A percentile compares a stretch with the other conserved stretches of the same genome.
Conservation (phyloP, 202 grass and related monocot species). For the Cymbopogon flexuosus region DNA sequence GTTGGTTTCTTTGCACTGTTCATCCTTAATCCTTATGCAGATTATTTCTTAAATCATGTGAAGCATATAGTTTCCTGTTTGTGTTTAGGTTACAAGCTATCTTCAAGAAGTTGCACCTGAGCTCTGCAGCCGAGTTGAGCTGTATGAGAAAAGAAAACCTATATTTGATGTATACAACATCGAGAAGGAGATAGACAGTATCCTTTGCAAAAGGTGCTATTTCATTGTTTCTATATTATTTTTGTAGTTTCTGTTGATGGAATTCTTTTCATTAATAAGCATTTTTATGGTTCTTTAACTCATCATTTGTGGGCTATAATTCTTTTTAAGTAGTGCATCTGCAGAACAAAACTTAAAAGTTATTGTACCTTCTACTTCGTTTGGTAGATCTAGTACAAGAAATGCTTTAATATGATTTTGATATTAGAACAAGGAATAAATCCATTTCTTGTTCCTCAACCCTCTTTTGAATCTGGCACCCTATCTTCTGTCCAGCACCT, state of each 20-base stretch:
- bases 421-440: background rate
- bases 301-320: background rate
- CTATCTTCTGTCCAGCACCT: no score
- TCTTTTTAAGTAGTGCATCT: background rate
- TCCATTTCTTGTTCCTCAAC: no score
- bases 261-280: background rate
- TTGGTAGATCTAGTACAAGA: constrained; percentile 9
- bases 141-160: constrained; percentile 77
- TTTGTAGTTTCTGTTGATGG: background rate
- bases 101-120: constrained; percentile 89
- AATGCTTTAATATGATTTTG: background rate
- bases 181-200: constrained; percentile 81
- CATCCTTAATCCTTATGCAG: constrained; percentile 1
- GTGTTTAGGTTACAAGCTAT: constrained; percentile 78
- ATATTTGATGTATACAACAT: constrained; percentile 97
- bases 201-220: constrained; percentile 82
- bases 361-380: constrained; percentile 7
- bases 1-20: constrained; percentile 3
- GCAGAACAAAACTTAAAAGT: background rate
- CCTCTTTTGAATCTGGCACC: no score
- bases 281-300: constrained; percentile 3
- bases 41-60: constrained; percentile 7
- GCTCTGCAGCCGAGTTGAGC: constrained; percentile 75
- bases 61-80: constrained; percentile 6
- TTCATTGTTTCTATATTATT: constrained; percentile 12